Evolutionary conservation across 2,329 filamentous ascomycete genomes (phyloP), one percentile per base, ranked within the genome.

Genomic region (Nannizziopsis arthrosporioides): DNA sequence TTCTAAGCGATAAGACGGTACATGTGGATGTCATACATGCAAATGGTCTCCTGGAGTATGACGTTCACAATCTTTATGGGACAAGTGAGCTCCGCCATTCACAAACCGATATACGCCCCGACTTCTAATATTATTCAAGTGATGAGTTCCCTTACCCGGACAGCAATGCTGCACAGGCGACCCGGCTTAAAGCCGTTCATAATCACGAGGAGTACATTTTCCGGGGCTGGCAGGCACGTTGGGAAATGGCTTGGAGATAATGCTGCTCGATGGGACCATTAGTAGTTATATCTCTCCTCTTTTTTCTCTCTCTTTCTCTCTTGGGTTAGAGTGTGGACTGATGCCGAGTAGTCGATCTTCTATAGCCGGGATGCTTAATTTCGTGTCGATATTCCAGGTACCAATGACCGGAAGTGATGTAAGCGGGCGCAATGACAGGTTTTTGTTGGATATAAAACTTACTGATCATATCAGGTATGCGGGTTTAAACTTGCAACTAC

Each of bases 231-330:
- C 1, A 79, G 78, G 61, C 83, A 76, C 68, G 81, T 84, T 1
- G 85, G 84, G 1, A 85, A 92, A 64, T 93, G 85, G 85, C 84
- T 85, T 27, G 84, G 82, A 31, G 81, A 90, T 62, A 89, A 88
- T 59, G 68, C 71, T 14, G 82, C 80, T 2, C 73, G 77, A 11
- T 90, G 82, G 78, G 73, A 75, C 0, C 83, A 80, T 61, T 84
- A 89, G 77, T 83, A n/a, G n/a, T n/a, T n/a, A n/a, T n/a, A n/a
- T n/a, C n/a, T n/a, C n/a, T n/a, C n/a, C n/a, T n/a, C n/a, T n/a
- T n/a, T n/a, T n/a, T n/a, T n/a, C n/a, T n/a, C n/a, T n/a, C n/a
- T n/a, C n/a, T n/a, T n/a, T n/a, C n/a, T n/a, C n/a, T n/a, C n/a
- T n/a, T n/a, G n/a, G n/a, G n/a, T 31, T 2, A 42, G 22, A 14